Base-by-base conservation (phyloP, 2,329 filamentous ascomycete species). In the Pseudopithomyces maydicus region DNA sequence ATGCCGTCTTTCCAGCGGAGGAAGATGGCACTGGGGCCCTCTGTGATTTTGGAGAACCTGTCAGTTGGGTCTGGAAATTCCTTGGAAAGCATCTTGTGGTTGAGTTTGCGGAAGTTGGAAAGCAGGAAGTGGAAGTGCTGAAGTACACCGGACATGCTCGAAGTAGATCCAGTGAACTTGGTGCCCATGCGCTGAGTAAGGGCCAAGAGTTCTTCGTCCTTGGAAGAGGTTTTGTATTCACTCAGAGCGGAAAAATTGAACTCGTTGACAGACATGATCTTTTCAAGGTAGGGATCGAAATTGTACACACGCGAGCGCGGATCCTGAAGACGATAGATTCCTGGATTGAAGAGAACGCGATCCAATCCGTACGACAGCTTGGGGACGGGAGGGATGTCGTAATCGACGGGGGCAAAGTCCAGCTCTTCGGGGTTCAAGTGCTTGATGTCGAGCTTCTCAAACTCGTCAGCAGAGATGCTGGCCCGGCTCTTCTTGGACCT, bases 141-240 rank as follows among this genome's bases (percentile, higher is more conserved):
- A 43, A 99, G 81, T 49, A 90, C 87, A 2, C 88, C 82, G 1
- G 94, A 97, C 92, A 97, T 97, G 77, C 94, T 98, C 1, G 95
- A 99, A 0, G 95, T 98, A 12, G 95, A 99, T 10, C 95, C 95
- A 11, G 92, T 89, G 71, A 96, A 99, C 71, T 90, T 96, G 73
- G 88, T 92, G 12, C 82, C 78, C 58, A 90, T 77, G 52, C 86
- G 76, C 48, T 82, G 80, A 1, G 91, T 90, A 41, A 95, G 84
- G 1, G 82, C 73, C n/a, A 88, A 83, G 12, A 99, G 81, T 4
- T 82, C 86, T 6, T 79, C 76, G 71, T 99, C 95, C 72, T 90
- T 88, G 10, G 94, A 98, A 0, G 95, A 97, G 0, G 93, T 97
- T 62, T 97, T 87, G 75, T 97, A 99, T 61, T 88, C 84, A 73